Percentiles rank a stretch among this genome's conserved stretches.
phyloP scores from a whole-genome alignment of 306 rosid genomes.

The Prunus armeniaca region DNA sequence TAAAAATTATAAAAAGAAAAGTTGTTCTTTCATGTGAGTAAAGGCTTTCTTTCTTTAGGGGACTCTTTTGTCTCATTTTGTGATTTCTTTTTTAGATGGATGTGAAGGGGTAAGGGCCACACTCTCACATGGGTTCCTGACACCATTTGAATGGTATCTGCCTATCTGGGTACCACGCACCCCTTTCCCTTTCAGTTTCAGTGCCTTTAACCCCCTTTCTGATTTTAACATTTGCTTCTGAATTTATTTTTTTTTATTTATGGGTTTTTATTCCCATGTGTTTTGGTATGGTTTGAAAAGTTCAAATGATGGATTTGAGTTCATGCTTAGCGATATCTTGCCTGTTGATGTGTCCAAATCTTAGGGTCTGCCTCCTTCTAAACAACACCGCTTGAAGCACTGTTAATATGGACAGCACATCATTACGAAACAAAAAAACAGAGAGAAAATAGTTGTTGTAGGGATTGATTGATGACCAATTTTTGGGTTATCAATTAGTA shows the following conservation, averaged over 20 bases:
- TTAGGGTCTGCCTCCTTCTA: neutral
- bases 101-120: constrained; percentile 27
- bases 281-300: too few species aligned
- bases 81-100: constrained; percentile 18
- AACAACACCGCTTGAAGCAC: neutral
- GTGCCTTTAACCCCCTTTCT: constrained; percentile 8
- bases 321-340: neutral
- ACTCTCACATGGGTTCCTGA: constrained; percentile 53
- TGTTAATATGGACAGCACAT: neutral
- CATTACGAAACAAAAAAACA: too few species aligned
- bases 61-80: constrained; percentile 47
- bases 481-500: too few species aligned
- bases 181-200: constrained; percentile 27
- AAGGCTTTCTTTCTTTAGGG: constrained; percentile 27
- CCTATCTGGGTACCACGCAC: constrained; percentile 23
- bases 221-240: neutral
- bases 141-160: constrained; percentile 27
- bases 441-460: too few species aligned
- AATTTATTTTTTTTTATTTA: neutral
- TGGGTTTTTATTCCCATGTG: neutral
- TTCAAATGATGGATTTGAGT: too few species aligned
- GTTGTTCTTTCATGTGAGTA: constrained; percentile 19
- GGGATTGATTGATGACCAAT: too few species aligned
- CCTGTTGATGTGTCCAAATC: neutral
- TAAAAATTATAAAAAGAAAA: neutral